Evolutionary conservation across 805 yeast species (phyloP).

Genomic region (baker's yeast (Saccharomyces cerevisiae)): DNA sequence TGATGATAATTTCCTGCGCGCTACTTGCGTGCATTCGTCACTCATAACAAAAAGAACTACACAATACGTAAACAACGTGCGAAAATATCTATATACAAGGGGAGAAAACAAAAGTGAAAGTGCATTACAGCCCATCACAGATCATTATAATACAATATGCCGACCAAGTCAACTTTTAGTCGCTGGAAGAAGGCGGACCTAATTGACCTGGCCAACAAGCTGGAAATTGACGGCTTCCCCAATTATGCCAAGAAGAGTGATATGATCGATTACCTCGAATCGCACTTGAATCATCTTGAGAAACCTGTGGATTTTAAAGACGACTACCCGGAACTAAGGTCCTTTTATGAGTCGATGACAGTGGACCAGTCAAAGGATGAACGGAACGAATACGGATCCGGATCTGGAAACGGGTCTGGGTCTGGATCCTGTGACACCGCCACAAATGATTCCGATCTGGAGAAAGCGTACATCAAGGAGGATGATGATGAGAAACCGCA

Average conservation of each 20-base stretch:
- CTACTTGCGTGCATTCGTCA: not conserved
- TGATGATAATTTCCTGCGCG: not conserved
- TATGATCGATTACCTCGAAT: conserved; percentile 14
- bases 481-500: not conserved
- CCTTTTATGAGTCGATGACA: conserved; percentile 14
- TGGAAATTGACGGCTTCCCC: conserved; percentile 14
- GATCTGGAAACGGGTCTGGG: not conserved
- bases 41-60: not conserved
- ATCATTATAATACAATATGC: not conserved
- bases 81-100: not conserved
- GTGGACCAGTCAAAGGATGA: not conserved
- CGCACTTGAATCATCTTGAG: conserved; percentile 12
- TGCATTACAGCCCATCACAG: not conserved
- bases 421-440: not conserved
- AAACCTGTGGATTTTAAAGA: conserved; percentile 17
- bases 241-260: conserved; percentile 13
- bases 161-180: conserved; percentile 10
- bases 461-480: not conserved
- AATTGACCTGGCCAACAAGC: conserved; percentile 21
- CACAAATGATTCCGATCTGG: not conserved
- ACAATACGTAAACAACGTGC: not conserved
- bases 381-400: not conserved
- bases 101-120: not conserved
- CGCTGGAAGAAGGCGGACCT: conserved; percentile 25
- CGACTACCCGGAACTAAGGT: conserved; percentile 24